Evolutionary conservation across 2,329 filamentous ascomycete genomes (phyloP).

Genomic region (Penicillium oxalicum): DNA sequence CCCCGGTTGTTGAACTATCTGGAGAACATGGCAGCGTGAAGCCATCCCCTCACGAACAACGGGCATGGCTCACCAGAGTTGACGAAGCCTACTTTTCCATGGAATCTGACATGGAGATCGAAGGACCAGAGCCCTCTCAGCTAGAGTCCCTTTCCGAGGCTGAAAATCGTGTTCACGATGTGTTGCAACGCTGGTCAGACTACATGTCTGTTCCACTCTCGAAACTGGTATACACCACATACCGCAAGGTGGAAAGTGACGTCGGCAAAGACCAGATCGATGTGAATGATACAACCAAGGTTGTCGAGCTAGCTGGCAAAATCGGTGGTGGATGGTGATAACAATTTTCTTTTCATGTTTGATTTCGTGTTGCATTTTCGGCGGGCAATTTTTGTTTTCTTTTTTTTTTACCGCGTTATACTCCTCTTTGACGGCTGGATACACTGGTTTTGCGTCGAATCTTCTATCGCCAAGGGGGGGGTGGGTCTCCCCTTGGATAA

Average conservation of each 20-base stretch:
- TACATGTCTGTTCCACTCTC: conserved; percentile 65
- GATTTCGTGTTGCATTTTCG: conserved; percentile 10
- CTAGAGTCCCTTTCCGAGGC: conserved; percentile 22
- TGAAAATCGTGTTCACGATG: conserved; percentile 50
- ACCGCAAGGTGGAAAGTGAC: conserved; percentile 87
- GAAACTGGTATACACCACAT: conserved; percentile 76
- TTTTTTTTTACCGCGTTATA: conserved; percentile 7
- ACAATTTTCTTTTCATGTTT: neutral
- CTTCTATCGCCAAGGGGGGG: too few species aligned
- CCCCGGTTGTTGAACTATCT: conserved; percentile 18
- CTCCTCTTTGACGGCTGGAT: neutral
- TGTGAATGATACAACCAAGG: conserved; percentile 66
- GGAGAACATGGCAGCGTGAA: conserved; percentile 39
- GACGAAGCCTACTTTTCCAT: conserved; percentile 88
- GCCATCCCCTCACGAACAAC: conserved; percentile 71
- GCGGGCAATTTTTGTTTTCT: conserved; percentile 6
- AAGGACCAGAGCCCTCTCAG: conserved; percentile 24
- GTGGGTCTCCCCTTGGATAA: neutral
- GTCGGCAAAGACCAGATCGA: conserved; percentile 66
- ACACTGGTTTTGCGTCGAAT: conserved; percentile 12
- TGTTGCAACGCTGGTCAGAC: conserved; percentile 69
- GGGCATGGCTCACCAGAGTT: conserved; percentile 72
- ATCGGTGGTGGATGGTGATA: conserved; percentile 87
- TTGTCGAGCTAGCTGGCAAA: conserved; percentile 82
- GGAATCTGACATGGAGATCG: conserved; percentile 49